phyloP scores from a whole-genome alignment of 306 rosid genomes.

The Cucumis sativus region Cucumber_9930_V3 NC_026655.2:24630001-24630500 shows the following conservation, averaged over 20 bases:
- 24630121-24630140: not conserved
- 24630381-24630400: conserved; percentile 74
- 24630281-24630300: too few relatives aligned
- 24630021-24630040: not conserved
- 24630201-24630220: not conserved
- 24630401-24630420: conserved; percentile 93
- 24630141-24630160: not conserved
- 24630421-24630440: conserved; percentile 86
- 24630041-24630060: too few relatives aligned
- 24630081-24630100: not conserved
- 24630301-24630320: too few relatives aligned
- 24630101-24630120: not conserved
- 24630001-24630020: not conserved
- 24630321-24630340: not conserved
- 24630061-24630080: too few relatives aligned
- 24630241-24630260: too few relatives aligned
- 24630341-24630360: conserved; percentile 40
- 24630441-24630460: conserved; percentile 80
- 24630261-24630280: too few relatives aligned
- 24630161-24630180: too few relatives aligned
- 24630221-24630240: too few relatives aligned
- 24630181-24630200: not conserved
- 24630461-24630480: conserved; percentile 97
- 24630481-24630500: conserved; percentile 26
- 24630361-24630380: conserved; percentile 72